phyloP scores from a whole-genome alignment of 345 rosid genomes.

The Hypericum androsaemum region DNA sequence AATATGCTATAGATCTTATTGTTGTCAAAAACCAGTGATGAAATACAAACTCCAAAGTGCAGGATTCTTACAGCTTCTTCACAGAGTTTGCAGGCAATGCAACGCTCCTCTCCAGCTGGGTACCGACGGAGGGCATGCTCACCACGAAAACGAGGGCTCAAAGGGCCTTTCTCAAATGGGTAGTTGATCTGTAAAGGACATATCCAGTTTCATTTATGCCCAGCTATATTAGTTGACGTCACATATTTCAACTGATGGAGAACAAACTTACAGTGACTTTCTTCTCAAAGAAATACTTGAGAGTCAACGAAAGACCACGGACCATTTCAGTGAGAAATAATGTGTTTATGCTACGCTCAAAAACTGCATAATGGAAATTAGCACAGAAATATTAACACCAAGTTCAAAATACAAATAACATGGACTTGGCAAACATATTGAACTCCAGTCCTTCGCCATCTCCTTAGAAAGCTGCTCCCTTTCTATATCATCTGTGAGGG shows the following conservation, averaged over 20 bases:
- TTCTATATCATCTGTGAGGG: slow-evolving; percentile 62
- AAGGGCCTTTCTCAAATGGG: slow-evolving; percentile 97
- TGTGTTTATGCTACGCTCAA: slow-evolving; percentile 85
- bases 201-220: slow-evolving; percentile 3
- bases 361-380: slow-evolving; percentile 36
- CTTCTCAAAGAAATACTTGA: slow-evolving; percentile 83
- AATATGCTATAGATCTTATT: neutral
- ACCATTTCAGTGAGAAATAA: slow-evolving; percentile 92
- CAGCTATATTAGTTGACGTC: neutral
- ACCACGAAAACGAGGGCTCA: slow-evolving; percentile 94
- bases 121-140: slow-evolving; percentile 90
- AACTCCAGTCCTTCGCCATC: slow-evolving; percentile 93
- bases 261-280: slow-evolving; percentile 75
- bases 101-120: slow-evolving; percentile 92
- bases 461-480: slow-evolving; percentile 83
- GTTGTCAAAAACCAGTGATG: neutral
- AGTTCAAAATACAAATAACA: slow-evolving; percentile 3
- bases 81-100: slow-evolving; percentile 99
- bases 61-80: slow-evolving; percentile 76
- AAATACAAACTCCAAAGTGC: slow-evolving; percentile 4
- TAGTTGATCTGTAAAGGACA: slow-evolving; percentile 68
- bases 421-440: slow-evolving; percentile 14
- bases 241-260: neutral
- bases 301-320: slow-evolving; percentile 68
- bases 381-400: slow-evolving; percentile 2